Base-by-base conservation (phyloP, 2,329 filamentous ascomycete species). In the Botrytis cinerea region DNA sequence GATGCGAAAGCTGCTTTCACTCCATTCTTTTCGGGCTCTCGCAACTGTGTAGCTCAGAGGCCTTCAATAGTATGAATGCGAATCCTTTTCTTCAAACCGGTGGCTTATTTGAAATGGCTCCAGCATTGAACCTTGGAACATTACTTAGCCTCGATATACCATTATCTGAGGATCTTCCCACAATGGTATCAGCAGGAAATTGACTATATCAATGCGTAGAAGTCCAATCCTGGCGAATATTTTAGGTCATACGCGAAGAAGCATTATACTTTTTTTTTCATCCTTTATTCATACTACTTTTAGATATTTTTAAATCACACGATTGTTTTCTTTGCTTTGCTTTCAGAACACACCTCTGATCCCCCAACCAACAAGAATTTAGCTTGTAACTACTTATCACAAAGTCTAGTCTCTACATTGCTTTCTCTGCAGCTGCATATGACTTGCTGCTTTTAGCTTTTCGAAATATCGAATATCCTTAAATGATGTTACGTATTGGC, bases 361-460 rank as follows among this genome's bases (percentile, higher is more conserved):
- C 48, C 14, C 48, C 12, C 25, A 54, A 54, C 25, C 5, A 16
- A 54, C 12, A 54, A n/a, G 12, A 54, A 54, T 14, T n/a, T n/a
- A 5, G 4, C 10, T 14, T 54, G 5, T n/a, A 4, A 7, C 25
- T 14, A 6, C 12, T 4, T 1, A n/a, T n/a, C 25, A 16, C n/a
- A 0, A 5, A n/a, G 25, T n/a, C 2, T 54, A 12, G 12, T 54
- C 48, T 3, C 48, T 54, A 16, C 12, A n/a, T 54, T 54, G 4
- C 12, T 54, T 54, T 54, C 25, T 54, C 12, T 12, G 25, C 25
- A 54, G 48, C 48, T 54, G 4, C 5, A 16, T 54, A n/a, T 12
- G 1, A 54, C 5, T 16, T 54, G 1, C 0, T n/a, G 25, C 0
- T n/a, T n/a, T 54, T 54, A 7, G 5, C 1, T 54, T 7, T 7